Base-by-base conservation (phyloP, 2,329 filamentous ascomycete genomes). In the Colletotrichum sp. region DNA sequence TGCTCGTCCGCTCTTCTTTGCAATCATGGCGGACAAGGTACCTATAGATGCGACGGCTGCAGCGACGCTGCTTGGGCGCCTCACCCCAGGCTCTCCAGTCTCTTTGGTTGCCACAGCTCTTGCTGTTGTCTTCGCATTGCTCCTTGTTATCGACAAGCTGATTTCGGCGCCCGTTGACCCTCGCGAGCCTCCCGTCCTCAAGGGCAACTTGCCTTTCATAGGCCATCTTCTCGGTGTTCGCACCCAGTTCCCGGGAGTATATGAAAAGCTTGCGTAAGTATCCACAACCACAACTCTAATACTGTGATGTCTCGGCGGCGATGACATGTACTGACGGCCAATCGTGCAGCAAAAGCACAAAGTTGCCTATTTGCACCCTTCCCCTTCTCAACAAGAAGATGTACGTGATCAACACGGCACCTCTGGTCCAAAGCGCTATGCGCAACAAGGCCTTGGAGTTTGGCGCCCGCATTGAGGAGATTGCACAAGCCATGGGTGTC, bases 211-310 rank as follows among this genome's bases (percentile, higher is more conserved):
- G 34, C 88, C 88, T 1, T 80, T 86, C 28, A 77, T 89, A 57
- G 88, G 88, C 3, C 88, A 89, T 85, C 81, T 88, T 28, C 79
- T 89, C 39, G 85, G 85, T 7, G 81, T 88, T 78, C 78, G 87
- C 39, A 78, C 81, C 39, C 79, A 82, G 68, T 83, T 84, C 65
- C 79, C 82, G 27, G 80, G 81, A 65, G 88, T 88, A 67, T 81
- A 83, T 70, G 78, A 80, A 30, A 83, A 80, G 30, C 59, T 88
- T 12, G 83, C 85, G 86, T 88, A 77, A 60, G 80, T 79, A 32
- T 6, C 8, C 39, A 19, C 55, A 28, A 0, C 36, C 27, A 30
- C 12, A 28, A 68, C 0, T 16, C 22, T 19, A 48, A 48, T 48
- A n/a, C 6, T 30, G 5, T 30, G 28, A 9, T 30, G 15, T 15